Evolutionary conservation across 768 basidiomycete genomes (phyloP).

Genomic region (Lactifluus pinguis): DNA sequence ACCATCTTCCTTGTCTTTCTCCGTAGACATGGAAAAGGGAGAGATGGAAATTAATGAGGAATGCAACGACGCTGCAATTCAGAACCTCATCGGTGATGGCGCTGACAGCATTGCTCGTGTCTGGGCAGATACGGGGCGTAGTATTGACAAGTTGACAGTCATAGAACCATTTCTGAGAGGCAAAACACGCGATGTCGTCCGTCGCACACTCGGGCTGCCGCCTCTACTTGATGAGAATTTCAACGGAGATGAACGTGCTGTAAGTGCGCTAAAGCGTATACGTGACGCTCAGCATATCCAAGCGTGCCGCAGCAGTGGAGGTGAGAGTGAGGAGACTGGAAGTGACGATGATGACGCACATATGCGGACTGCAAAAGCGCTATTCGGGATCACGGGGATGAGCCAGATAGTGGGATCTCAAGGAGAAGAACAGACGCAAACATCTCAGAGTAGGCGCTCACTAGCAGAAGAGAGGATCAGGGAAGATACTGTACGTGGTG

Average conservation of each 20-base stretch:
- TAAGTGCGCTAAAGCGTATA: slow-evolving; percentile 8
- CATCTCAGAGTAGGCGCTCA: neutral
- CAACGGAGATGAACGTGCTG: neutral
- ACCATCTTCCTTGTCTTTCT: neutral
- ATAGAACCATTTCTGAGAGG: slow-evolving; percentile 38
- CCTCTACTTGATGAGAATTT: neutral
- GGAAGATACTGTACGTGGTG: neutral
- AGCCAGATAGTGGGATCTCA: neutral
- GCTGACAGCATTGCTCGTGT: slow-evolving; percentile 36
- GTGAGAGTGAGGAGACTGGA: slow-evolving; percentile 13
- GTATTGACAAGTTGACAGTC: slow-evolving; percentile 35
- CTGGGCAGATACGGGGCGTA: slow-evolving; percentile 47
- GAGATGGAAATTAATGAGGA: slow-evolving; percentile 5
- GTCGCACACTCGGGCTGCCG: neutral
- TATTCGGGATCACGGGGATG: slow-evolving; percentile 6
- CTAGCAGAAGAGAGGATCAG: neutral
- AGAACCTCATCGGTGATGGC: slow-evolving; percentile 55
- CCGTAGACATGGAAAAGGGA: neutral
- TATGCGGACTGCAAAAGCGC: slow-evolving; percentile 4
- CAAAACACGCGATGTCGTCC: slow-evolving; percentile 27
- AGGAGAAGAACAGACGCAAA: neutral
- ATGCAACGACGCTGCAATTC: slow-evolving; percentile 43
- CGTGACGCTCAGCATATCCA: slow-evolving; percentile 8
- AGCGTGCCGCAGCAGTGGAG: neutral
- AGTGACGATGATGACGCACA: slow-evolving; percentile 8